Evolutionary conservation across 805 yeast species (phyloP).

Genomic region (Starmerella bombicola): DNA sequence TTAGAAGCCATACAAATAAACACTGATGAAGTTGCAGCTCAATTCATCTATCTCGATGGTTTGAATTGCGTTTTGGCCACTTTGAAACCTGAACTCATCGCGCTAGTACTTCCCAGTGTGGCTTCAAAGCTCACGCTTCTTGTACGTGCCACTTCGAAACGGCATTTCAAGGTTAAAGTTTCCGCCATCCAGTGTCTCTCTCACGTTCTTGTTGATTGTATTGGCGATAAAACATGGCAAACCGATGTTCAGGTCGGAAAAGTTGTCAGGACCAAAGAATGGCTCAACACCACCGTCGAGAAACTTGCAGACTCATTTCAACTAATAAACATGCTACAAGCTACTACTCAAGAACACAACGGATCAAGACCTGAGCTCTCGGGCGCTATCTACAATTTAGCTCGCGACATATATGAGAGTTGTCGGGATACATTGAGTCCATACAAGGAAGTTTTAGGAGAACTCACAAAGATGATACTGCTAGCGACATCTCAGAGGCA

Average conservation of each 20-base stretch:
- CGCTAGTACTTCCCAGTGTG: slow-evolving; percentile 16
- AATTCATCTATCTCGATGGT: slow-evolving; percentile 18
- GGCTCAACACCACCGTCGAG: slow-evolving; percentile 7
- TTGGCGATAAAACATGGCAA: slow-evolving; percentile 4
- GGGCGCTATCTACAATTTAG: slow-evolving; percentile 4
- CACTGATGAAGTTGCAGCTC: slow-evolving; percentile 14
- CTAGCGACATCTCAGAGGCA: slow-evolving; percentile 7
- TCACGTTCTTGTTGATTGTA: slow-evolving; percentile 1
- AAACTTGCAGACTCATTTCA: slow-evolving; percentile 6
- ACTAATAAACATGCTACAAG: slow-evolving; percentile 3
- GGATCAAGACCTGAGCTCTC: slow-evolving; percentile 9
- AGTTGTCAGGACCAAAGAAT: slow-evolving; percentile 5
- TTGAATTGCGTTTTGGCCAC: slow-evolving; percentile 11
- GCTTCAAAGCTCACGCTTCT: slow-evolving; percentile 18
- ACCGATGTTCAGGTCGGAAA: neutral
- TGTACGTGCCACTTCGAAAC: slow-evolving; percentile 7
- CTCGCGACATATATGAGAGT: neutral
- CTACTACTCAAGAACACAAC: neutral
- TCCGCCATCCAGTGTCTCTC: slow-evolving; percentile 10
- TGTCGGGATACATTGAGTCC: neutral
- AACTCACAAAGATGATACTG: slow-evolving; percentile 8
- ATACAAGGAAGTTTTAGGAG: neutral
- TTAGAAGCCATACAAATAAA: slow-evolving; percentile 21
- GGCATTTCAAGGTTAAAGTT: slow-evolving; percentile 13
- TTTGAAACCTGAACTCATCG: slow-evolving; percentile 13